Evolutionary conservation across 352 stramenopile genomes (phyloP).

Genomic region (Phytopythium delawarense): DNA sequence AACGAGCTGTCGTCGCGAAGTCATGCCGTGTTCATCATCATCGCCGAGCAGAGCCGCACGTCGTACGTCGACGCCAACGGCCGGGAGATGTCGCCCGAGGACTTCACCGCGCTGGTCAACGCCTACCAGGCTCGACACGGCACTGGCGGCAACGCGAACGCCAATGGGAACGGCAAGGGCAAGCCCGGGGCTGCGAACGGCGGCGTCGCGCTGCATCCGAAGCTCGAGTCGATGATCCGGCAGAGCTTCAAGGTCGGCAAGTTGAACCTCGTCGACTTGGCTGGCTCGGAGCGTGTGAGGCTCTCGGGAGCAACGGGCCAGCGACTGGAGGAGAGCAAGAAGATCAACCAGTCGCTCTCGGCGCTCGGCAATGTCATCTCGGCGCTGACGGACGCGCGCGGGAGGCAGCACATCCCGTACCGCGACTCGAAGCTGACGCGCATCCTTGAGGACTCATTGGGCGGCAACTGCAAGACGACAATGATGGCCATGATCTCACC

Average conservation of each 20-base stretch:
- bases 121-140: conserved; percentile 57
- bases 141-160: conserved; percentile 7
- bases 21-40: conserved; percentile 95
- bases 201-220: conserved; percentile 42
- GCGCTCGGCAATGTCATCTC: conserved; percentile 90
- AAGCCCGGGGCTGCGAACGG: conserved; percentile 19
- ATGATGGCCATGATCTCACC: conserved; percentile 97
- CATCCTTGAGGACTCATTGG: conserved; percentile 86
- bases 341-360: conserved; percentile 92
- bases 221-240: conserved; percentile 86
- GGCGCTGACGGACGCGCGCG: conserved; percentile 82
- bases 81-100: conserved; percentile 74
- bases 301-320: conserved; percentile 85
- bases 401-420: conserved; percentile 91
- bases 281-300: conserved; percentile 88
- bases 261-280: conserved; percentile 92
- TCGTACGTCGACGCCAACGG: conserved; percentile 84
- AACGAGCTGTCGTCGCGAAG: conserved; percentile 85
- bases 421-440: conserved; percentile 92
- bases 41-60: conserved; percentile 91
- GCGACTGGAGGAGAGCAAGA: conserved; percentile 89
- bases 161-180: conserved; percentile 11
- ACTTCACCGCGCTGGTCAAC: conserved; percentile 84
- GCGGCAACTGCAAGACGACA: conserved; percentile 93
- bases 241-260: conserved; percentile 95